phyloP scores from a whole-genome alignment of 306 rosid genomes.

The Senna tora region DNA sequence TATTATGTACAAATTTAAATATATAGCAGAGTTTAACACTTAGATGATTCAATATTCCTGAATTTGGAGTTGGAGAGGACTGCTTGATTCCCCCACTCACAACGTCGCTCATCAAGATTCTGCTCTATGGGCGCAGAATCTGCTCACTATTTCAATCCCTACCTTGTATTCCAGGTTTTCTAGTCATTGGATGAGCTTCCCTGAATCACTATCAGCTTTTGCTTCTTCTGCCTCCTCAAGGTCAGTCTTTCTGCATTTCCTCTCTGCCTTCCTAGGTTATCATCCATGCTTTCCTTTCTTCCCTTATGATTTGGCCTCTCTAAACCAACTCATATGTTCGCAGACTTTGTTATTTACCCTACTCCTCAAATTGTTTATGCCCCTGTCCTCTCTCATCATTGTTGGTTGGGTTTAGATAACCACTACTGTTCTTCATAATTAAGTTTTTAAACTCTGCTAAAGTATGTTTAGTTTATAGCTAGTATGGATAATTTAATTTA shows the following conservation, averaged over 20 bases:
- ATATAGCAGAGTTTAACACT: too few species aligned
- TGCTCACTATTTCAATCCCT: slow-evolving; percentile 33
- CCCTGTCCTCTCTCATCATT: slow-evolving; percentile 2
- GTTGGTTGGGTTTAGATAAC: slow-evolving; percentile 6
- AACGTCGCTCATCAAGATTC: slow-evolving; percentile 47
- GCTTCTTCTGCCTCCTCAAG: slow-evolving; percentile 45
- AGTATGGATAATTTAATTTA: too few species aligned
- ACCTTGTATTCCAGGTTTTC: slow-evolving; percentile 13
- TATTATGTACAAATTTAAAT: too few species aligned
- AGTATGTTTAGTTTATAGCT: not conserved
- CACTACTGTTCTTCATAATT: slow-evolving; percentile 15
- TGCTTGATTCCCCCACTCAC: too few species aligned
- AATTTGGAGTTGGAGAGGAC: too few species aligned
- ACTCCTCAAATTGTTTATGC: slow-evolving; percentile 1
- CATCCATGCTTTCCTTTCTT: not conserved
- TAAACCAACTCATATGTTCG: not conserved
- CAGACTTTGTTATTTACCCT: slow-evolving; percentile 20
- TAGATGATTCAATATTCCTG: too few species aligned
- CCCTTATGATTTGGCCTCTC: slow-evolving; percentile 5
- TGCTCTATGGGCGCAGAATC: slow-evolving; percentile 9
- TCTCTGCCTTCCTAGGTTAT: not conserved
- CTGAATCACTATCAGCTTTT: slow-evolving; percentile 13
- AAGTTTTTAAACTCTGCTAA: not conserved
- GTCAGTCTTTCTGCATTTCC: slow-evolving; percentile 29
- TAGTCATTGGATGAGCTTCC: slow-evolving; percentile 34